Base-by-base conservation (phyloP, 345 rosid genomes). In the Ricinus communis region DNA sequence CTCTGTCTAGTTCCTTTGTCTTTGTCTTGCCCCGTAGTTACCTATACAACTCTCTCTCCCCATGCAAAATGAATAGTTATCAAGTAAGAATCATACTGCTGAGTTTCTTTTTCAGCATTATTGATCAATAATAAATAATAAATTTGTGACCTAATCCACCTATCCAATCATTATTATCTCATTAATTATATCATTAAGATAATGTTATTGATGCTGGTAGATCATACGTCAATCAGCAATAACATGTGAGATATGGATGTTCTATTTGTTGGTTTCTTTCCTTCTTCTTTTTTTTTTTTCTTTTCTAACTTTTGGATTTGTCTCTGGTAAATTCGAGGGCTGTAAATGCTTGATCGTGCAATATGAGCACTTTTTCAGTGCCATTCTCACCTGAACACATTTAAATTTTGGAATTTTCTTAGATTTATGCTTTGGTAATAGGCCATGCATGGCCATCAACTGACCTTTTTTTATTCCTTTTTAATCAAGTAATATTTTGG, bases 181-280 rank as follows among this genome's bases (percentile, higher is more conserved):
- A 12, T 66, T 71, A 70, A 64, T 57, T 74, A 66, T 66, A 66
- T 52, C 33, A 70, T 66, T 46, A 24, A 50, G 63, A 71, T 74
- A 54, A 53, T 22, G 55, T 25, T 14, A 30, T 67, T 40, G 43
- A 18, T 49, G 52, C 51, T 41, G 74, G 82, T 63, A 69, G 83
- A 62, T 74, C 14, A 57, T n/a, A 72, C 11, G 74, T 77, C 82
- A 72, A 61, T 64, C 66, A 49, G 57, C 30, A 55, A 67, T 70
- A 2, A 24, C 53, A 9, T 64, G 47, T 64, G 49, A 40, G 52
- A 65, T 46, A 46, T 62, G 57, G 46, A 52, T 24, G 62, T 11
- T 27, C 33, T 54, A 31, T 33, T 73, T 38, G 33, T 49, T 41
- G 8, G n/a, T n/a, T n/a, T n/a, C n/a, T n/a, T 55, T 62, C 58